A percentile compares a stretch with the other conserved stretches of the same genome.
phyloP scores from a whole-genome alignment of 805 yeast species.

The Cyberlindnera lachancei region DNA sequence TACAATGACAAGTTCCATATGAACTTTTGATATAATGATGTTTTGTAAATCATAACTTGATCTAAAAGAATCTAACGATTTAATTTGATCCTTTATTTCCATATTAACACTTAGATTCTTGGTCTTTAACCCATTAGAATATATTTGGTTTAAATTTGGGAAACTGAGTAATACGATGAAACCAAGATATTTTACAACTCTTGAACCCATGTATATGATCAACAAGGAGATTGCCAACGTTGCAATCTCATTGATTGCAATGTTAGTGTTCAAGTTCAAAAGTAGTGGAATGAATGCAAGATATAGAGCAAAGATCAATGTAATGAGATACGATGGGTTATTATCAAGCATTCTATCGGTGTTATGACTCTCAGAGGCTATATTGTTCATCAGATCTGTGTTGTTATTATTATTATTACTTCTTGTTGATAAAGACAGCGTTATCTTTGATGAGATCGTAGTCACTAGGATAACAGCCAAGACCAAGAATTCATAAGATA shows the following conservation, averaged over 20 bases:
- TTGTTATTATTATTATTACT: too few species aligned
- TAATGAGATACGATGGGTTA: slow-evolving; percentile 33
- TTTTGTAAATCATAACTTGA: slow-evolving; percentile 38
- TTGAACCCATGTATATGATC: slow-evolving; percentile 44
- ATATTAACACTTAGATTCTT: slow-evolving; percentile 31
- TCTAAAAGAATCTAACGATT: slow-evolving; percentile 43
- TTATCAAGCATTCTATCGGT: slow-evolving; percentile 16
- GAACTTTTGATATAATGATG: slow-evolving; percentile 52
- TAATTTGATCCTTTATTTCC: slow-evolving; percentile 38
- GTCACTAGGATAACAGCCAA: slow-evolving; percentile 23
- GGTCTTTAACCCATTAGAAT: too few species aligned
- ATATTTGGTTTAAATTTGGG: slow-evolving; percentile 32
- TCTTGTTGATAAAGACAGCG: too few species aligned
- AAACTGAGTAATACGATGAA: slow-evolving; percentile 45
- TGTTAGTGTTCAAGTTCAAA: slow-evolving; percentile 19
- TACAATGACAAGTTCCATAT: slow-evolving; percentile 51
- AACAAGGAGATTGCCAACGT: slow-evolving; percentile 37
- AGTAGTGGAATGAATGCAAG: slow-evolving; percentile 32
- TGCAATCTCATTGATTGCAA: slow-evolving; percentile 34
- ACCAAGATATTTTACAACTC: slow-evolving; percentile 42
- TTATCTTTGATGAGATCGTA: slow-evolving; percentile 26
- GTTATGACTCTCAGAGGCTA: slow-evolving; percentile 1
- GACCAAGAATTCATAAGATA: slow-evolving; percentile 25
- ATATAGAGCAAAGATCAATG: slow-evolving; percentile 34
- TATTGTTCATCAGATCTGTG: too few species aligned